These are phyloP conservation scores for Cyclaneusma minus DNA, from an alignment of 2,329 filamentous ascomycete genomes.

Conservation along the genomic window DNA sequence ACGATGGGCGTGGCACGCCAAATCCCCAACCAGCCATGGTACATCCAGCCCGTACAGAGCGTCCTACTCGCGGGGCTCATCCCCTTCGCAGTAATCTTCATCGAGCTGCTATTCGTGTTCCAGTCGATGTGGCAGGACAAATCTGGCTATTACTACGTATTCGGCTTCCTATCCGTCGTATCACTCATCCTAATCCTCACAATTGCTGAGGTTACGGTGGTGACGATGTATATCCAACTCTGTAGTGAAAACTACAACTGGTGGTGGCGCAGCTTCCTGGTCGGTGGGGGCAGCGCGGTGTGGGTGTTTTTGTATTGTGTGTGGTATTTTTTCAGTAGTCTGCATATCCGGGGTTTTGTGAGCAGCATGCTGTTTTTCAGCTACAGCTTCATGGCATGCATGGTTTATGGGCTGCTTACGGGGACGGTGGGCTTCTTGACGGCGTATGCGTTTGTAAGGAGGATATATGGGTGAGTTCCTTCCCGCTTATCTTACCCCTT, in stretches of 20 bases:
- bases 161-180: slow-evolving; percentile 69
- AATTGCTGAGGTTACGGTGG: slow-evolving; percentile 69
- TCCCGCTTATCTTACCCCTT: background rate
- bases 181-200: slow-evolving; percentile 58
- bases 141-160: slow-evolving; percentile 83
- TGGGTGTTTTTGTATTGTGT: slow-evolving; percentile 75
- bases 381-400: slow-evolving; percentile 70
- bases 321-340: slow-evolving; percentile 70
- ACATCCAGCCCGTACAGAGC: slow-evolving; percentile 45
- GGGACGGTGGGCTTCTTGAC: slow-evolving; percentile 76
- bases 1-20: slow-evolving; percentile 57
- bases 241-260: slow-evolving; percentile 79
- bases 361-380: slow-evolving; percentile 72
- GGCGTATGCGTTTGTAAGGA: slow-evolving; percentile 68
- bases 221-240: slow-evolving; percentile 68
- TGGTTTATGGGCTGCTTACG: slow-evolving; percentile 65
- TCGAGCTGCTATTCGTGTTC: slow-evolving; percentile 76
- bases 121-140: slow-evolving; percentile 84
- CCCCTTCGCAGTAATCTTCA: slow-evolving; percentile 77
- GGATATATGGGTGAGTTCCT: slow-evolving; percentile 58
- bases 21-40: slow-evolving; percentile 64
- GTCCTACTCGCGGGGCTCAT: slow-evolving; percentile 61
- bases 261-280: slow-evolving; percentile 83
- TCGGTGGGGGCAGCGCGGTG: slow-evolving; percentile 59
- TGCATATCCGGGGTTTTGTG: slow-evolving; percentile 68